These are phyloP conservation scores for Apiotrichum montevideense DNA, from an alignment of 1,284 basidiomycete genomes.

Conservation along the genomic window DNA sequence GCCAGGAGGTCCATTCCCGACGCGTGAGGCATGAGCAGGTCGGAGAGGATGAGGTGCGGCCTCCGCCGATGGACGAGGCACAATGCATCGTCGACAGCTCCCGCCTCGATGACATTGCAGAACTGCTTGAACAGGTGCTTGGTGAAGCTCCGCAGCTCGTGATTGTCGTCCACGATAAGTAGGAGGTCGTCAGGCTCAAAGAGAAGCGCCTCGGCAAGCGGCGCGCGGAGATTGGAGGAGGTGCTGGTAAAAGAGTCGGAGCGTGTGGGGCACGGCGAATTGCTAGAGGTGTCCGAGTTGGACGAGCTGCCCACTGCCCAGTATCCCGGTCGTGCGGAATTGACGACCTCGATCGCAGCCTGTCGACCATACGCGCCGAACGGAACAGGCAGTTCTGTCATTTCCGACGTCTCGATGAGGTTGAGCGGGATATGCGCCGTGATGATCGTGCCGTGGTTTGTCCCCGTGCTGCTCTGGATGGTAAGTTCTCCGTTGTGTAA, in stretches of 20 bases:
- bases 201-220: slow-evolving; percentile 7
- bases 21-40: slow-evolving; percentile 45
- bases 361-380: neutral
- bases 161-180: slow-evolving; percentile 28
- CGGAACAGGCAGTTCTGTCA: neutral
- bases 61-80: slow-evolving; percentile 22
- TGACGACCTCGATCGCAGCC: neutral
- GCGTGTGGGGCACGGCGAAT: too few relatives aligned
- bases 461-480: slow-evolving; percentile 17
- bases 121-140: slow-evolving; percentile 35
- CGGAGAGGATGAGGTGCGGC: slow-evolving; percentile 35
- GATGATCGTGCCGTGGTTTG: slow-evolving; percentile 10
- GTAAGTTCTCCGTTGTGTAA: slow-evolving; percentile 46
- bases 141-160: slow-evolving; percentile 41
- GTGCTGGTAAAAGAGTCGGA: neutral
- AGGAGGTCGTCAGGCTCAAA: slow-evolving; percentile 28
- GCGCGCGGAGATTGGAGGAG: neutral
- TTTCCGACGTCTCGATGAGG: neutral
- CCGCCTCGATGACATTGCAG: slow-evolving; percentile 42
- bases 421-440: slow-evolving; percentile 16
- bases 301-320: too few relatives aligned
- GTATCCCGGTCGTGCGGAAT: too few relatives aligned
- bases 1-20: slow-evolving; percentile 29
- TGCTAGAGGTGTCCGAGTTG: too few relatives aligned
- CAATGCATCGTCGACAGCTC: slow-evolving; percentile 43